Base-by-base conservation (phyloP, 495 filamentous ascomycete species). In the Aspergillus taichungensis region DNA sequence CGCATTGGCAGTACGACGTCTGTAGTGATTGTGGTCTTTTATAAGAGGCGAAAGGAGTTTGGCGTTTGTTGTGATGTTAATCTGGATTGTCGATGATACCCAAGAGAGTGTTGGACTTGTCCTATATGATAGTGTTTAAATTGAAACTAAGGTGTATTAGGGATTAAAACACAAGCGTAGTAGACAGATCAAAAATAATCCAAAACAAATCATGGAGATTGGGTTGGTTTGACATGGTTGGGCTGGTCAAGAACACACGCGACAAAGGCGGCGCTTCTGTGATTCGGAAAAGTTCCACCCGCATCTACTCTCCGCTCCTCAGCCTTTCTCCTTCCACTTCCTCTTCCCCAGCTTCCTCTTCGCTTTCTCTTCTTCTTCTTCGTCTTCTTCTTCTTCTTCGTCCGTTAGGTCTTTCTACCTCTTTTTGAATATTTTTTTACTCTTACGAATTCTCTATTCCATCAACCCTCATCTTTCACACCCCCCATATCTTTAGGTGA, bases 271-370 rank as follows among this genome's bases (percentile, higher is more conserved):
- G 46, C 55, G 55, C 54, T 24, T 24, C 18, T 58, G 64, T 49
- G 57, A 52, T 66, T 67, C 56, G 57, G 57, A 55, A 51, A 54
- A 62, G 56, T 63, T 63, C 62, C 60, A 66, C 61, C 62, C 60
- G 55, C 62, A 59, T 67, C 56, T 54, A 49, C 42, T 46, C 46
- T 44, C 47, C 43, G 32, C 46, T 44, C 33, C 39, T 34, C 40
- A 43, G 37, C 44, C 46, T 50, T 42, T 37, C 14, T 37, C 45
- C 49, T 47, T 33, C 38, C 47, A 49, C 43, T 44, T 50, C 50
- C 49, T 39, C 40, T 40, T 44, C 34, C 45, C 37, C 47, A 46
- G 36, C 38, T 31, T 45, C 45, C 42, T 47, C 44, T 47, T 43
- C 44, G 41, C 41, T 40, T 50, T 37, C 24, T 35, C 48, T 39